Percentiles rank a stretch among this genome's conserved stretches.
Evolutionary conservation across 441 rosid species (phyloP).

Genomic region (Populus trichocarpa): DNA sequence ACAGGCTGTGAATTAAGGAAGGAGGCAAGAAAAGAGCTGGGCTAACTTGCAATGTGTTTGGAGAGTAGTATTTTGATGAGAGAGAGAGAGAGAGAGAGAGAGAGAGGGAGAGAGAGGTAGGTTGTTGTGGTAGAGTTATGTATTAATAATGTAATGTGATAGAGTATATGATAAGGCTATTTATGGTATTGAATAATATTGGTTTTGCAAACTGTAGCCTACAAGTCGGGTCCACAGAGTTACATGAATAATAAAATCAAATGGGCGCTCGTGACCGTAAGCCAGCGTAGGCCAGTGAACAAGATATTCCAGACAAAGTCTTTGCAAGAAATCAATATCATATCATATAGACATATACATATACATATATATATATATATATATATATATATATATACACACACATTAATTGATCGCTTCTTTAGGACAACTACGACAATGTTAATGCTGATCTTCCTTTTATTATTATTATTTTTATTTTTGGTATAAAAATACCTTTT

Average conservation of each 20-base stretch:
- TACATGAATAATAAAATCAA: slow-evolving; percentile 5
- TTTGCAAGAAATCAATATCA: slow-evolving; percentile 19
- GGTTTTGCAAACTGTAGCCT: slow-evolving; percentile 12
- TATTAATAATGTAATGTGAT: slow-evolving; percentile 2
- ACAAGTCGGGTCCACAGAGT: slow-evolving; percentile 16
- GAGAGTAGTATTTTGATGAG: too few relatives aligned
- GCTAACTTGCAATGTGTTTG: too few relatives aligned
- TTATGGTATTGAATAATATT: background rate
- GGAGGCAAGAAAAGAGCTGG: too few relatives aligned
- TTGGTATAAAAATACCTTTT: too few relatives aligned
- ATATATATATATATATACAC: too few relatives aligned
- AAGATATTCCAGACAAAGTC: slow-evolving; percentile 43
- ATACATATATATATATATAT: too few relatives aligned
- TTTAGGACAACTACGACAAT: background rate
- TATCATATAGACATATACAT: too few relatives aligned
- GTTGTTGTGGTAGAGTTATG: background rate
- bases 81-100: too few relatives aligned
- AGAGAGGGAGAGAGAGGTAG: background rate
- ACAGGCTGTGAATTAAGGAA: too few relatives aligned
- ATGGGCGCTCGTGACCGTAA: slow-evolving; percentile 1
- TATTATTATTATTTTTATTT: slow-evolving; percentile 14
- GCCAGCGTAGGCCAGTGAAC: slow-evolving; percentile 21
- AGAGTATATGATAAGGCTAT: too few relatives aligned
- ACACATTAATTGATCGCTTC: background rate
- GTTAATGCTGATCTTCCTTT: background rate